phyloP scores from a whole-genome alignment of 2,329 filamentous ascomycete species.

The Calycina herbarum region DNA sequence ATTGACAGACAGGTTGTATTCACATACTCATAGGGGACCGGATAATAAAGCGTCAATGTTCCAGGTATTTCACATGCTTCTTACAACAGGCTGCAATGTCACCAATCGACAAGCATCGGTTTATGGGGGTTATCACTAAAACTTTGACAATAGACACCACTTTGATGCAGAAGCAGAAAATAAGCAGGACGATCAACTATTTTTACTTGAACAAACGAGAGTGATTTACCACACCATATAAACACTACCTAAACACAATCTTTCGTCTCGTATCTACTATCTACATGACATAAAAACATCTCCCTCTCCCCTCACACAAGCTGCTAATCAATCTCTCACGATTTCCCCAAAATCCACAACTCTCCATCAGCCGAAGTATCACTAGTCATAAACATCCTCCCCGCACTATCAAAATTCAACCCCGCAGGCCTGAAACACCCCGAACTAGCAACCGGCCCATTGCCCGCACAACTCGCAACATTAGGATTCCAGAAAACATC shows the following conservation, averaged over 20 bases:
- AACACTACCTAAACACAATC: neutral
- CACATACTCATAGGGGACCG: no score
- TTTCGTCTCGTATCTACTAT: neutral
- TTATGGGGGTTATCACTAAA: no score
- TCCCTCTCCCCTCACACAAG: neutral
- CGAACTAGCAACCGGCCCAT: constrained; percentile 22
- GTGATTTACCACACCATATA: constrained; percentile 1
- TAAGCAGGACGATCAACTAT: no score
- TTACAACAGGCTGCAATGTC: no score
- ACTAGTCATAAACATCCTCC: constrained; percentile 25
- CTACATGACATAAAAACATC: neutral
- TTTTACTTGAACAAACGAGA: neutral
- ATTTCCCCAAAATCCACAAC: constrained; percentile 24
- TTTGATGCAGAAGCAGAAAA: no score
- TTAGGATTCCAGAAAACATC: constrained; percentile 23
- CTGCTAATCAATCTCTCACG: neutral
- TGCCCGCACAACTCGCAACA: constrained; percentile 24
- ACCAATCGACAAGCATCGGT: no score
- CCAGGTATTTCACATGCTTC: no score
- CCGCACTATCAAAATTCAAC: constrained; percentile 19
- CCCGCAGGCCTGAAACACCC: constrained; percentile 26
- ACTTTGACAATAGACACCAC: no score
- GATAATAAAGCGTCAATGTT: no score
- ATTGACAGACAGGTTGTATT: no score
- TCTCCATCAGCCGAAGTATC: constrained; percentile 23